These are phyloP conservation scores for Leccinum subgranulosum DNA, from an alignment of 768 basidiomycete species.

Conservation along the genomic window DNA sequence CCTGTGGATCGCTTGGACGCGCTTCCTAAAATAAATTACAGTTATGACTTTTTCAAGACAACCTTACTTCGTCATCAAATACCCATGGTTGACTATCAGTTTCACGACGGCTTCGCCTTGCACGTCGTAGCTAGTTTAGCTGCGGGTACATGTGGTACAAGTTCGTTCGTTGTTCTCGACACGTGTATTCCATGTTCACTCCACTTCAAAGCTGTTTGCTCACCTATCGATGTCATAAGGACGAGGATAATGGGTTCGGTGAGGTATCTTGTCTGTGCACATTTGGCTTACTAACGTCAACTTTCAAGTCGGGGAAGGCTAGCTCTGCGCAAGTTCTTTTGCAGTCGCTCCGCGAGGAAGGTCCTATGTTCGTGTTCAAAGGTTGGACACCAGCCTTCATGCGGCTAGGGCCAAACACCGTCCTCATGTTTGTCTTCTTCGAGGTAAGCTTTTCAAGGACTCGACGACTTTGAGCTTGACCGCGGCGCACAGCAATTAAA, in stretches of 20 bases:
- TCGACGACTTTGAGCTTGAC: conserved; percentile 3
- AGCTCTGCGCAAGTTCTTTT: conserved; percentile 51
- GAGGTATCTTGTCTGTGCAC: conserved; percentile 20
- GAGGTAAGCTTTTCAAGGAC: conserved; percentile 47
- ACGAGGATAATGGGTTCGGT: conserved; percentile 80
- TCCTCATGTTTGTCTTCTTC: conserved; percentile 82
- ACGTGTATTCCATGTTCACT: neutral
- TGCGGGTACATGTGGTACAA: conserved; percentile 76
- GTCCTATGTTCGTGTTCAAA: conserved; percentile 75
- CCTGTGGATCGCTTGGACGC: neutral
- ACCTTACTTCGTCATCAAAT: conserved; percentile 49
- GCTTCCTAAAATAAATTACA: conserved; percentile 26
- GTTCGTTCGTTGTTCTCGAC: conserved; percentile 48
- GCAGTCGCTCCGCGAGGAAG: conserved; percentile 67
- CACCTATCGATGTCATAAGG: conserved; percentile 73
- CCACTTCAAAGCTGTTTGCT: conserved; percentile 58
- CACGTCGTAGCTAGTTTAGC: conserved; percentile 65
- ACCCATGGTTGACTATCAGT: conserved; percentile 55
- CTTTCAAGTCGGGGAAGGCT: conserved; percentile 46
- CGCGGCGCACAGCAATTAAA: conserved; percentile 60
- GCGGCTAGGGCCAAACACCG: conserved; percentile 79
- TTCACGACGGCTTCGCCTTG: conserved; percentile 63
- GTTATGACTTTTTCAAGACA: conserved; percentile 76
- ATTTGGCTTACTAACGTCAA: conserved; percentile 1
- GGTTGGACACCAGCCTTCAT: conserved; percentile 90